These are phyloP conservation scores for Cymodocea nodosa DNA, from an alignment of 116 monocot species.

Conservation along the genomic window DNA sequence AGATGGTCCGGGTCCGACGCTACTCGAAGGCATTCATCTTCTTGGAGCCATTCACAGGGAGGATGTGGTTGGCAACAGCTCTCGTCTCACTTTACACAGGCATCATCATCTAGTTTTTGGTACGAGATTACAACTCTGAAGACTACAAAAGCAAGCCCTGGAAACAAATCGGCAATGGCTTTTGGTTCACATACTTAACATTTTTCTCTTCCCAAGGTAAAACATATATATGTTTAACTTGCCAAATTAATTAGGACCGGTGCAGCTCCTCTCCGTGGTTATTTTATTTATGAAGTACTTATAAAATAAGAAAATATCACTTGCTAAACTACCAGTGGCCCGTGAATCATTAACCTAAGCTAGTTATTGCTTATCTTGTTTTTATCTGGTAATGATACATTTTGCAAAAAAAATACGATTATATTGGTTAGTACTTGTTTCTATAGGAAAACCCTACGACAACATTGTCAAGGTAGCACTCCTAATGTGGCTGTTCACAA, in stretches of 20 bases:
- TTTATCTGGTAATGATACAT: no score
- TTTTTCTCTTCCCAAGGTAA: conserved; percentile 6
- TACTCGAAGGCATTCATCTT: neutral
- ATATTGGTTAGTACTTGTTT: no score
- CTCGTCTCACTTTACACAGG: conserved; percentile 5
- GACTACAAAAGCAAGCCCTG: neutral
- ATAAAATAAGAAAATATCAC: no score
- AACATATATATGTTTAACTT: no score
- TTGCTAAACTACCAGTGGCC: no score
- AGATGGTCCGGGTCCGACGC: no score
- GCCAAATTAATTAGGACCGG: no score
- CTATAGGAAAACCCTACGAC: neutral
- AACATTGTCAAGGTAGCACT: conserved; percentile 10
- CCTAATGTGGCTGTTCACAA: conserved; percentile 10
- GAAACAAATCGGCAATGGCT: neutral
- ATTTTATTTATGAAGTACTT: no score
- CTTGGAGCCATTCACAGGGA: conserved; percentile 17
- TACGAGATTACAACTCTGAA: neutral
- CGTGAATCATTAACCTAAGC: no score
- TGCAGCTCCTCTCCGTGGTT: no score
- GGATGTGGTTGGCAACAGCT: conserved; percentile 11
- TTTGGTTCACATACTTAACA: conserved; percentile 11
- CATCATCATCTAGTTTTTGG: conserved; percentile 14
- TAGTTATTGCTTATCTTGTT: no score
- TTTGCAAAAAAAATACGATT: no score